phyloP scores from a whole-genome alignment of 305 asterid species.

The Rubia balearica region DNA sequence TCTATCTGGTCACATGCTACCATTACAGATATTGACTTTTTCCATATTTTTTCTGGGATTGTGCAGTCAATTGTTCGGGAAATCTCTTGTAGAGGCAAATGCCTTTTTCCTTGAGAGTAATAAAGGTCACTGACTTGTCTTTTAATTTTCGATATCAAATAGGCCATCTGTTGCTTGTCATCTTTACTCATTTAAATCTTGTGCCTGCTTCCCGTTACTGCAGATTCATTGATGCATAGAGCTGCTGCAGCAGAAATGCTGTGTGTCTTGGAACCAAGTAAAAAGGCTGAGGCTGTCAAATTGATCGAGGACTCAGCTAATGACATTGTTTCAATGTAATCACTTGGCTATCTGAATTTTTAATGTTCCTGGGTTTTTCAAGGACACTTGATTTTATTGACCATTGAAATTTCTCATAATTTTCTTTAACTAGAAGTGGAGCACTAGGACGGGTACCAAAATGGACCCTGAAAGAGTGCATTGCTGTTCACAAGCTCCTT shows the following conservation, averaged over 20 bases:
- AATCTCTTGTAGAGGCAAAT: conserved; percentile 80
- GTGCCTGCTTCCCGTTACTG: conserved; percentile 15
- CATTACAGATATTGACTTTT: not conserved
- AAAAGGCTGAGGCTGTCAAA: conserved; percentile 61
- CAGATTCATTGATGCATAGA: conserved; percentile 82
- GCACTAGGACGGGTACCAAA: conserved; percentile 31
- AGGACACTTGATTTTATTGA: not conserved
- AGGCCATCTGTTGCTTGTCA: not conserved
- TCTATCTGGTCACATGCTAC: not conserved
- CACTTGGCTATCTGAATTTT: conserved; percentile 7
- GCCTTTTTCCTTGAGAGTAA: conserved; percentile 63
- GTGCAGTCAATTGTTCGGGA: conserved; percentile 73
- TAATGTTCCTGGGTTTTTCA: not conserved
- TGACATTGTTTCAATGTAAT: conserved; percentile 48
- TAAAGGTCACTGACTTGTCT: conserved; percentile 38
- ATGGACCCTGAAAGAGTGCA: conserved; percentile 69
- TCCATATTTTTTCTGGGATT: conserved; percentile 5
- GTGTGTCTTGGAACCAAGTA: conserved; percentile 68
- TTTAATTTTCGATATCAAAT: conserved; percentile 3
- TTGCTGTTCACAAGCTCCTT: conserved; percentile 64
- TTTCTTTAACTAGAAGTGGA: conserved; percentile 44
- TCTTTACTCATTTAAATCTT: not conserved
- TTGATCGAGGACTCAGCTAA: conserved; percentile 70
- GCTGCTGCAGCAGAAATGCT: conserved; percentile 93
- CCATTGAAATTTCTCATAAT: conserved; percentile 8